Evolutionary conservation across 2,329 filamentous ascomycete genomes (phyloP).

Genomic region (Alternaria ethzedia): DNA sequence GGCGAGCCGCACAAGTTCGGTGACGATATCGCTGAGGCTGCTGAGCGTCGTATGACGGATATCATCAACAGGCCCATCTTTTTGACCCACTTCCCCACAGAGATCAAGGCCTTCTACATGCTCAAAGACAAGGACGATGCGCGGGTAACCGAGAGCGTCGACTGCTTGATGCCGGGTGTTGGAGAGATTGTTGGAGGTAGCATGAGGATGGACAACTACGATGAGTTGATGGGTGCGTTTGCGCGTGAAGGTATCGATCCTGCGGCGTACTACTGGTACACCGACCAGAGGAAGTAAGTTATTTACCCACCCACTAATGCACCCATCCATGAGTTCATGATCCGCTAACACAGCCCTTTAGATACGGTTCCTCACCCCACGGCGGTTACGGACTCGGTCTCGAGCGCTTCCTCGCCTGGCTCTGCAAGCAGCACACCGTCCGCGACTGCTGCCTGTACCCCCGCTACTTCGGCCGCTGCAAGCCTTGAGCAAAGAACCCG

Average conservation of each 20-base stretch:
- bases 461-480: constrained; percentile 81
- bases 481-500: constrained; percentile 60
- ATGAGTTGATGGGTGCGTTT: constrained; percentile 84
- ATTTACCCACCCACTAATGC: neutral
- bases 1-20: constrained; percentile 89
- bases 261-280: constrained; percentile 96
- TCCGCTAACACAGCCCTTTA: constrained; percentile 46
- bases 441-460: constrained; percentile 77
- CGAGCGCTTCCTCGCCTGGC: constrained; percentile 77
- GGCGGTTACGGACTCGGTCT: constrained; percentile 92
- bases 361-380: constrained; percentile 90
- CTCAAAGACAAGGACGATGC: constrained; percentile 79
- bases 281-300: constrained; percentile 90
- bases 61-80: constrained; percentile 95
- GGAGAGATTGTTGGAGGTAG: constrained; percentile 96
- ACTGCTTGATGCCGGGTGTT: constrained; percentile 87
- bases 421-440: constrained; percentile 71
- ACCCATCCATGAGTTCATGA: neutral
- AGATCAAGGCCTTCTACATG: constrained; percentile 99
- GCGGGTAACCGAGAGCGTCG: constrained; percentile 91
- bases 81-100: constrained; percentile 93
- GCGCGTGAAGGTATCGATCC: constrained; percentile 85
- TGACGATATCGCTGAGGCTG: constrained; percentile 97
- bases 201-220: constrained; percentile 93
- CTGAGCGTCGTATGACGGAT: constrained; percentile 96